Base-by-base conservation (phyloP, 2,329 filamentous ascomycete species). In the Thermothelomyces thermophilus region DNA sequence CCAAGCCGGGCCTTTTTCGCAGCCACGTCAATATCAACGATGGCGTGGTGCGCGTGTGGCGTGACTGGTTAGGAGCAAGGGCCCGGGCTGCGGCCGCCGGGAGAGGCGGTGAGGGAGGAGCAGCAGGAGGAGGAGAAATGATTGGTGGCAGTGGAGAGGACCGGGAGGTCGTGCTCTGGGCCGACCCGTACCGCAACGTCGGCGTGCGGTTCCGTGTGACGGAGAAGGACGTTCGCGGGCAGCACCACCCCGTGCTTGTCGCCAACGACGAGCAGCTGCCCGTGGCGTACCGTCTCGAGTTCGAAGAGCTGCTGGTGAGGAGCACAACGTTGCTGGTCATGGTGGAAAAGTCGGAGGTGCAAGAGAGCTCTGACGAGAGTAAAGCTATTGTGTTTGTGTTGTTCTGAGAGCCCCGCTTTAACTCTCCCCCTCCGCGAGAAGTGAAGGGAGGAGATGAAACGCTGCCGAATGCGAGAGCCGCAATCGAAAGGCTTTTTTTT, bases 221-320 rank as follows among this genome's bases (percentile, higher is more conserved):
- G 19, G 74, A 81, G 62, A 73, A 72, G 48, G 60, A 63, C 53
- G 30, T 56, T 52, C 33, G 58, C 51, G 11, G 56, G 57, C n/a
- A 59, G 58, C 68, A 70, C 51, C 68, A 70, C 51, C 78, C 82
- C 1, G 64, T 86, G 13, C 68, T 87, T 11, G 66, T 80, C 14
- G 69, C 72, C 2, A 69, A 68, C 9, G 77, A 83, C 44, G 81
- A 87, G 47, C 82, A 88, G 40, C 66, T 77, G n/a, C 74, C 83
- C 3, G 79, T 87, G 9, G 80, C 74, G 47, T 93, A 89, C 62
- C 76, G 76, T 37, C 70, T 93, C 24, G 78, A 86, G 49, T 86
- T 87, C 60, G 74, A 76, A 83, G 86, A 89, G 68, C 67, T 90
- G 46, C 67, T 86, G 36, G 73, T 90, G 31, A 76, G 81, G 42